phyloP scores from a whole-genome alignment of 1,284 basidiomycete genomes.

The Polyporus tsugae region DNA sequence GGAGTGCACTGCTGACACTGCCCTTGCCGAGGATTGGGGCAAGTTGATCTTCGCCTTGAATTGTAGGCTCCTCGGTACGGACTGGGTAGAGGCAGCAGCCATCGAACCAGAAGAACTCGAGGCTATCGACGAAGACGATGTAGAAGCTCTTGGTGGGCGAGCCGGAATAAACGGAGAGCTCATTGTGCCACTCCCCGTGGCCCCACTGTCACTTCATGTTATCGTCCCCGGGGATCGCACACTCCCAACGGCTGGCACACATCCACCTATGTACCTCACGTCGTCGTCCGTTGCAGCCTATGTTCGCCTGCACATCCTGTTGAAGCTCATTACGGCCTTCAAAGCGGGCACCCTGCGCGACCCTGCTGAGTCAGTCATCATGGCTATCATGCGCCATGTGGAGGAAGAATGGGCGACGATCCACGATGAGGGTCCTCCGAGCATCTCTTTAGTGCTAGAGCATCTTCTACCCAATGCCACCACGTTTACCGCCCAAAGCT shows the following conservation, averaged over 20 bases:
- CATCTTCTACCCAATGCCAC: conserved; percentile 60
- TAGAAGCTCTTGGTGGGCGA: conserved; percentile 73
- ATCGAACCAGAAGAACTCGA: conserved; percentile 38
- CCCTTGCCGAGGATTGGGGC: conserved; percentile 56
- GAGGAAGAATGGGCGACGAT: conserved; percentile 75
- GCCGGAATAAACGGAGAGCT: conserved; percentile 56
- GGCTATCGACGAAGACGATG: conserved; percentile 62
- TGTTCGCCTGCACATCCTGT: conserved; percentile 85
- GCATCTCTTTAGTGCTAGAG: conserved; percentile 69
- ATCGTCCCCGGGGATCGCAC: conserved; percentile 55
- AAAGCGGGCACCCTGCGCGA: conserved; percentile 65
- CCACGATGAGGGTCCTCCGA: conserved; percentile 77
- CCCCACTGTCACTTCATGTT: conserved; percentile 74
- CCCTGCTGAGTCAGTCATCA: conserved; percentile 75
- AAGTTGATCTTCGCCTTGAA: conserved; percentile 60
- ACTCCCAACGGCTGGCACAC: conserved; percentile 62
- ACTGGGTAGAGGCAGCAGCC: conserved; percentile 37
- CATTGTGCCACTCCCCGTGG: conserved; percentile 68
- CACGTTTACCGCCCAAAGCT: background rate
- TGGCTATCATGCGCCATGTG: conserved; percentile 79
- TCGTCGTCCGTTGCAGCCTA: conserved; percentile 82
- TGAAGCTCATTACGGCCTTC: conserved; percentile 64
- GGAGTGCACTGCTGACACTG: conserved; percentile 52
- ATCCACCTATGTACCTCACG: conserved; percentile 81
- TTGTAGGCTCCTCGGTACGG: conserved; percentile 55